Conservation (phyloP, 305 asterid species). For the Galium porrigens region DNA sequence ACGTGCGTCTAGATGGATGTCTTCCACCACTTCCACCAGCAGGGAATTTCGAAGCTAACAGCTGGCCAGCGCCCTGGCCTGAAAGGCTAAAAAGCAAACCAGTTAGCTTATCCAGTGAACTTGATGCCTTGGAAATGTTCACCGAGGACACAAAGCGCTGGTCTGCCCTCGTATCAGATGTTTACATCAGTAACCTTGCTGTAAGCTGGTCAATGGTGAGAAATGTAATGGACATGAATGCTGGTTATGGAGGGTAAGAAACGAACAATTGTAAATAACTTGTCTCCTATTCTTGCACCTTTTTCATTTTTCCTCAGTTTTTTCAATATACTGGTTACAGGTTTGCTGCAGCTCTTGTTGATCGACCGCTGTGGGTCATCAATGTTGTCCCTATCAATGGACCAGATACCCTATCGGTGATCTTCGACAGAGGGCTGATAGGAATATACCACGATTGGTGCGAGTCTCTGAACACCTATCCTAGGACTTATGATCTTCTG, state of each 20-base stretch:
- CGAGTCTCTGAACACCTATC: constrained; percentile 73
- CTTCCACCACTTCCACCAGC: constrained; percentile 33
- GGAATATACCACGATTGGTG: constrained; percentile 95
- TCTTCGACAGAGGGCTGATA: constrained; percentile 72
- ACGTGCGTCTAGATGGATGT: constrained; percentile 57
- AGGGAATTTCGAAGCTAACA: constrained; percentile 15
- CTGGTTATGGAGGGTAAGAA: constrained; percentile 84
- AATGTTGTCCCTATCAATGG: constrained; percentile 58
- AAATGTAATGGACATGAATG: constrained; percentile 89
- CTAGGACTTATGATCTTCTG: constrained; percentile 77
- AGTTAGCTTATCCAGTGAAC: constrained; percentile 34
- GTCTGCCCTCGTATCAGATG: constrained; percentile 67
- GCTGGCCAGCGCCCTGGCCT: constrained; percentile 87
- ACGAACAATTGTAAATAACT: neutral
- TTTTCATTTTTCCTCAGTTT: neutral
- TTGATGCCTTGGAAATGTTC: constrained; percentile 45
- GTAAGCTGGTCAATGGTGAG: constrained; percentile 60
- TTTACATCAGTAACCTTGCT: constrained; percentile 51
- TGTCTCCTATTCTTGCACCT: neutral
- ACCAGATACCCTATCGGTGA: constrained; percentile 52
- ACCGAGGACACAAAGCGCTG: constrained; percentile 59
- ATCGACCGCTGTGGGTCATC: constrained; percentile 66
- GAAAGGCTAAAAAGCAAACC: constrained; percentile 55
- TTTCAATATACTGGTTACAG: constrained; percentile 20
- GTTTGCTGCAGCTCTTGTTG: constrained; percentile 68